These are phyloP conservation scores for Aspergillus aculeatinus DNA, from an alignment of 2,329 filamentous ascomycete species.

Conservation along the genomic window DNA sequence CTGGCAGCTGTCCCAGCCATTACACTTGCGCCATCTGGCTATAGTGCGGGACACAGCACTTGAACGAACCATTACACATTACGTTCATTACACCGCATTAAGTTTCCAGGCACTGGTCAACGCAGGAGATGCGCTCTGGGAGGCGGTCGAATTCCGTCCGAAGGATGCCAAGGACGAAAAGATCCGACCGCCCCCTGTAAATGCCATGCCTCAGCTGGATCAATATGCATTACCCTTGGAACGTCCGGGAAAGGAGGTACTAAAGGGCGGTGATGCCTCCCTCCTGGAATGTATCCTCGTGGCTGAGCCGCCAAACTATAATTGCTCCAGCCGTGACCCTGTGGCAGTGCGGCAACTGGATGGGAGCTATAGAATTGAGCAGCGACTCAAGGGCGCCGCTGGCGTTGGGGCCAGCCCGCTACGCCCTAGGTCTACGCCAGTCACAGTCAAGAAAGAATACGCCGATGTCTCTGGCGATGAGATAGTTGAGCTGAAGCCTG, in stretches of 20 bases:
- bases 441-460: conserved; percentile 14
- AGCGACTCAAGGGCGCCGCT: conserved; percentile 3
- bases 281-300: conserved; percentile 42
- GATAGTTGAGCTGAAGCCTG: conserved; percentile 7
- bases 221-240: conserved; percentile 49
- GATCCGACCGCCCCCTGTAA: conserved; percentile 29
- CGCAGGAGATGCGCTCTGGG: conserved; percentile 52
- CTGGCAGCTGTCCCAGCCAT: conserved; percentile 60
- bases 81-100: conserved; percentile 54
- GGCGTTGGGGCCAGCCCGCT: conserved; percentile 6
- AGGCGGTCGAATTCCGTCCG: conserved; percentile 47
- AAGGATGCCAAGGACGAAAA: conserved; percentile 33
- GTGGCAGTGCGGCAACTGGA: conserved; percentile 28
- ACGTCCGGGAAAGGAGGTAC: conserved; percentile 32
- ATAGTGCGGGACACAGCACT: conserved; percentile 56
- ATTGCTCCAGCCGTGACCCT: conserved; percentile 36
- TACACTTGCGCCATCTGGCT: conserved; percentile 56
- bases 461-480: conserved; percentile 13
- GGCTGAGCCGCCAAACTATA: conserved; percentile 36
- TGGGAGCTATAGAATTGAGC: conserved; percentile 24
- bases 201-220: conserved; percentile 41
- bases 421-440: conserved; percentile 19
- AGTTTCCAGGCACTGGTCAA: conserved; percentile 57
- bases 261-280: conserved; percentile 44
- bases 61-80: conserved; percentile 50